A percentile compares a stretch with the other conserved stretches of the same genome.
Evolutionary conservation across 768 basidiomycete species (phyloP).

Genomic region (Mycena vitilis): DNA sequence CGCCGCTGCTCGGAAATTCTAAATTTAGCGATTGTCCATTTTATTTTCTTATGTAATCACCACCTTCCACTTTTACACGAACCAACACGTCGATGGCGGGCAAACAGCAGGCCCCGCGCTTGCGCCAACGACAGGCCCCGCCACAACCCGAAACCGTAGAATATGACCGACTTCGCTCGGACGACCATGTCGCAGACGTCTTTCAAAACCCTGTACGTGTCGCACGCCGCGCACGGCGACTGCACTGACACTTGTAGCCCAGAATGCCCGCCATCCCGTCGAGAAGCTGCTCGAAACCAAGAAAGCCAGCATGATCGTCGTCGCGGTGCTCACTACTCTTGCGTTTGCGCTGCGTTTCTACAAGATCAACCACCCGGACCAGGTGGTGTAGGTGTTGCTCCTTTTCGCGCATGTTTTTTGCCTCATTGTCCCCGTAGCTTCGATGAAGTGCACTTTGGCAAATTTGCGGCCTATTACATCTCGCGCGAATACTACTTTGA

Average conservation of each 20-base stretch:
- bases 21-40: neutral
- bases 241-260: constrained; percentile 9
- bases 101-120: constrained; percentile 32
- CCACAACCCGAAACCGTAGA: constrained; percentile 15
- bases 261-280: constrained; percentile 68
- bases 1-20: no score
- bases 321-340: constrained; percentile 73
- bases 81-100: constrained; percentile 34
- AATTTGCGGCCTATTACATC: constrained; percentile 97
- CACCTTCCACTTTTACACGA: neutral
- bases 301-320: constrained; percentile 71
- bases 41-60: constrained; percentile 24
- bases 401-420: constrained; percentile 8
- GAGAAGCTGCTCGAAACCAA: constrained; percentile 74
- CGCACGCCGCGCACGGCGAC: constrained; percentile 3
- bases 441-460: constrained; percentile 98
- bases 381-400: constrained; percentile 81
- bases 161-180: constrained; percentile 29
- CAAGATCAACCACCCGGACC: constrained; percentile 94
- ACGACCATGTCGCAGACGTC: constrained; percentile 33
- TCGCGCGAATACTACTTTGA: constrained; percentile 97
- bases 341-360: constrained; percentile 91
- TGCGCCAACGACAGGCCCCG: constrained; percentile 32
- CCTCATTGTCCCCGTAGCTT: constrained; percentile 63
- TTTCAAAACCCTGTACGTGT: constrained; percentile 33